Evolutionary conservation across 495 filamentous ascomycete species (phyloP).

Genomic region (Lasiosphaeria miniovina): DNA sequence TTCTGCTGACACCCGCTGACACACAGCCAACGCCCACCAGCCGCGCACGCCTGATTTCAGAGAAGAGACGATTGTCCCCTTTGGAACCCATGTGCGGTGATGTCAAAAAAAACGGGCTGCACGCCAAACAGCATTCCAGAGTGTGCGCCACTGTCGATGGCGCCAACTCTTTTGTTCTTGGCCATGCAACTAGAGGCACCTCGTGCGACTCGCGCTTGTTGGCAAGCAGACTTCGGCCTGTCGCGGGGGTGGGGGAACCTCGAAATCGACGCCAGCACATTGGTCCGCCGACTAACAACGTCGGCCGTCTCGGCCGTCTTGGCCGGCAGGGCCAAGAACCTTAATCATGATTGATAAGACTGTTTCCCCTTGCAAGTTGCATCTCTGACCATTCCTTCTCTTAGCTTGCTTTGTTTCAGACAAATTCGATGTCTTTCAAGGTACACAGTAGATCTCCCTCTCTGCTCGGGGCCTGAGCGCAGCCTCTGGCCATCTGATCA

Average conservation of each 20-base stretch:
- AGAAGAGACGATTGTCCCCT: neutral
- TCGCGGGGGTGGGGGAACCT: neutral
- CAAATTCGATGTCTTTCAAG: too few relatives aligned
- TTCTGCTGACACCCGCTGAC: too few relatives aligned
- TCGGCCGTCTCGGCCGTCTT: neutral
- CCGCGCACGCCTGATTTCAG: neutral
- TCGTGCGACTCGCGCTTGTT: too few relatives aligned
- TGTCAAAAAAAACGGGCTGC: neutral
- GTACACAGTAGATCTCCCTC: too few relatives aligned
- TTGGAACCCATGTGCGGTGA: neutral
- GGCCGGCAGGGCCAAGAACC: neutral
- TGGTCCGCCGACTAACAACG: neutral
- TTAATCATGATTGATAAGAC: neutral
- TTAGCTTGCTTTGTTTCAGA: too few relatives aligned
- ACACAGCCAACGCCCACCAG: too few relatives aligned
- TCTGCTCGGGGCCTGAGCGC: too few relatives aligned
- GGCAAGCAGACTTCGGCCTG: neutral
- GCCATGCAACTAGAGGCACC: neutral
- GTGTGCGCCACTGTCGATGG: neutral
- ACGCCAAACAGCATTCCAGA: too few relatives aligned
- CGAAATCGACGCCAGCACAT: conserved; percentile 5
- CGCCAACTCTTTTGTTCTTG: neutral
- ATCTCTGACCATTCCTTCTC: too few relatives aligned
- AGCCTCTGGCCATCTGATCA: too few relatives aligned
- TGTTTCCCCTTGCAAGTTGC: neutral